Percentiles rank a stretch among this genome's conserved stretches.
Conservation (phyloP, 148 eudicot genomes). For the Silene conica region DNA sequence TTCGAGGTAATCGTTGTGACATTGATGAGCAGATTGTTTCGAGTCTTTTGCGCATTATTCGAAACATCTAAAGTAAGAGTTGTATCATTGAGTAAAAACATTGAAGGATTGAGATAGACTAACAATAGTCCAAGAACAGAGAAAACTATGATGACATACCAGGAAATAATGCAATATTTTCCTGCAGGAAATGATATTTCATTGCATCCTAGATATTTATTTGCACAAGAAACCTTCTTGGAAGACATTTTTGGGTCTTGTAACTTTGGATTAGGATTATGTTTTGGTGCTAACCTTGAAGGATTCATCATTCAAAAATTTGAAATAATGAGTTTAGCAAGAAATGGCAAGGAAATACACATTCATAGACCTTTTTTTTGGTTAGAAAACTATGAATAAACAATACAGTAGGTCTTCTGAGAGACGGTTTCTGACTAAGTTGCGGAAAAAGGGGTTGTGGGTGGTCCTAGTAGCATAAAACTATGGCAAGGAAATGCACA, state of each 20-base stretch:
- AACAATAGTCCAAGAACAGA: slow-evolving; percentile 1
- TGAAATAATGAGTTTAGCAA: not conserved
- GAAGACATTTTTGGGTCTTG: not conserved
- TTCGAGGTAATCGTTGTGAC: not conserved
- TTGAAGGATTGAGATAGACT: not conserved
- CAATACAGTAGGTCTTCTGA: too few species aligned
- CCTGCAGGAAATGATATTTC: not conserved
- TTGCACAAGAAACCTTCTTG: not conserved
- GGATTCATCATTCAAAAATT: not conserved
- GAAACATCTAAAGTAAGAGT: not conserved
- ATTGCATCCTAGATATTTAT: slow-evolving; percentile 1
- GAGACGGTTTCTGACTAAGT: not conserved
- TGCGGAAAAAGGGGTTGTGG: not conserved
- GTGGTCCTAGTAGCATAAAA: not conserved
- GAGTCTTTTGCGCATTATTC: not conserved
- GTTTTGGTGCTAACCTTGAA: slow-evolving; percentile 1
- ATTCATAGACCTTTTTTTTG: slow-evolving; percentile 6
- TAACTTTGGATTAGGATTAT: not conserved
- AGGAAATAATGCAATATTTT: not conserved
- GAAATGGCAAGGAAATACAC: not conserved
- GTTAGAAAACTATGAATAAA: not conserved
- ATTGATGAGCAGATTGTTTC: too few species aligned
- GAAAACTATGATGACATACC: not conserved
- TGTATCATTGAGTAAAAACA: not conserved
- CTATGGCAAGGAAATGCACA: not conserved